These are phyloP conservation scores for Calonectria naviculata DNA, from an alignment of 2,329 filamentous ascomycete species.

Conservation along the genomic window DNA sequence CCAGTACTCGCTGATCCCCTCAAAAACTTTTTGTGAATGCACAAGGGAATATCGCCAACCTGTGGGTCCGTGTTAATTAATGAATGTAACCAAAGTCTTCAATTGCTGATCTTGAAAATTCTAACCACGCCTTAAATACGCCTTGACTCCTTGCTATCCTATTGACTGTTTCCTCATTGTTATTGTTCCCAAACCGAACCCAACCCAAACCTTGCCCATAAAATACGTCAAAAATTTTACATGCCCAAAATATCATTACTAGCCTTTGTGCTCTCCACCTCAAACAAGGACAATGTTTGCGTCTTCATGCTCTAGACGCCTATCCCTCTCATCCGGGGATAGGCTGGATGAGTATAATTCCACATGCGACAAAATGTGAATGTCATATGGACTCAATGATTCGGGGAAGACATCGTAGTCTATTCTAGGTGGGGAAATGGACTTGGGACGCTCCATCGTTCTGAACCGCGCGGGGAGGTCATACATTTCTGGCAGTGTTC, in stretches of 20 bases:
- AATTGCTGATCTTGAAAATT: neutral
- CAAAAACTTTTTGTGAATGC: no score
- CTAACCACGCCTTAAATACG: no score
- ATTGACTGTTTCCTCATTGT: neutral
- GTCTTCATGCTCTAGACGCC: neutral
- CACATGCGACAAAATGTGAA: conserved; percentile 1
- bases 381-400: conserved; percentile 3
- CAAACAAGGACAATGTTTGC: neutral
- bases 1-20: no score
- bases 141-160: neutral
- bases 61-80: neutral
- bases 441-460: conserved; percentile 11
- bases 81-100: neutral
- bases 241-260: neutral
- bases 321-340: neutral
- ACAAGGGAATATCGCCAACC: no score
- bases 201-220: neutral
- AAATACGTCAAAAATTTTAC: neutral
- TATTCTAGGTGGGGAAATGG: neutral
- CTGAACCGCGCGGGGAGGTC: conserved; percentile 3
- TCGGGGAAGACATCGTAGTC: conserved; percentile 9
- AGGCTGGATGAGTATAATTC: neutral
- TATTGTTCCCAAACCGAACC: neutral
- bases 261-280: neutral
- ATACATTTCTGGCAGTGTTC: neutral